Conservation (phyloP, 202 grass and related monocot genomes). For the Zizania palustris region DNA sequence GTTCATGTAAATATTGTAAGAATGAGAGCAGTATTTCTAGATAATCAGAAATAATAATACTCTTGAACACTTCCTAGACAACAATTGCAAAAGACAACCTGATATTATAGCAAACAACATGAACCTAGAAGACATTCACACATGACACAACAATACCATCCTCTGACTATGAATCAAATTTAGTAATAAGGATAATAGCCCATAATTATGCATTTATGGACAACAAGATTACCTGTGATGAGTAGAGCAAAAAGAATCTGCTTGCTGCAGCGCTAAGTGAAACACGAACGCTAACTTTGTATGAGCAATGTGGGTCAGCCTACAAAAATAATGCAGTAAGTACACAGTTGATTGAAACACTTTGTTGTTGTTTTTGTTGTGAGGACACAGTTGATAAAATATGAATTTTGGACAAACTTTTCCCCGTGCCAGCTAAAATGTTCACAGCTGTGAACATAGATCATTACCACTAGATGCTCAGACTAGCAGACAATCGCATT, state of each 20-base stretch:
- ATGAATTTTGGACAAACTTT: conserved; percentile 1
- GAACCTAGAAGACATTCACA: conserved; percentile 13
- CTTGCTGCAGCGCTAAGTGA: conserved; percentile 72
- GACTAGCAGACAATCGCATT: too few species aligned
- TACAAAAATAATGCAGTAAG: conserved; percentile 47
- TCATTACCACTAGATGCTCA: too few species aligned
- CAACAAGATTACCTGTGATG: conserved; percentile 67
- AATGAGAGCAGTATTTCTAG: background rate
- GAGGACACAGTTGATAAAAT: background rate
- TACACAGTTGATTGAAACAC: conserved; percentile 33
- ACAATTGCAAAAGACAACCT: too few species aligned
- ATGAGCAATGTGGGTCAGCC: conserved; percentile 92
- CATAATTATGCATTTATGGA: conserved; percentile 20
- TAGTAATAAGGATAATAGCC: conserved; percentile 13
- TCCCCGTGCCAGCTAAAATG: background rate
- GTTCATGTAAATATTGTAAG: background rate
- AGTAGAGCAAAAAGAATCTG: conserved; percentile 84
- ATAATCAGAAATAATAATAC: background rate
- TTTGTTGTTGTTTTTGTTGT: background rate
- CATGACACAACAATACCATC: conserved; percentile 11
- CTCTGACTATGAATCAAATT: conserved; percentile 5
- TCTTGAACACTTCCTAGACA: too few species aligned
- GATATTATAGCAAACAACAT: background rate
- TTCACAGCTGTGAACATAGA: background rate
- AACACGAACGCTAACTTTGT: conserved; percentile 58